phyloP scores from a whole-genome alignment of 345 rosid species.

The Arabidopsis arenosa region DNA sequence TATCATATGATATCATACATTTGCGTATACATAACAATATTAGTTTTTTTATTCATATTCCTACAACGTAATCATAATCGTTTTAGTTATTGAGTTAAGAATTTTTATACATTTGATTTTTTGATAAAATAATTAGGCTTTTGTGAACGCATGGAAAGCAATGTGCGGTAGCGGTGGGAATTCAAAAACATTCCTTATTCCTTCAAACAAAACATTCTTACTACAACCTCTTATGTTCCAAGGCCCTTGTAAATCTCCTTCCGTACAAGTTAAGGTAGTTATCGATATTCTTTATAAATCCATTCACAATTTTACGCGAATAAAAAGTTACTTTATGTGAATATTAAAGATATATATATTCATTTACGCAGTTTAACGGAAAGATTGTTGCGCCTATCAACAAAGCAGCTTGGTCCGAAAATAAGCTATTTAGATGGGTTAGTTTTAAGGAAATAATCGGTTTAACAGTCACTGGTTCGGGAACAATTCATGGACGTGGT shows the following conservation, averaged over 20 bases:
- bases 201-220: constrained; percentile 46
- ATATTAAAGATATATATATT: background rate
- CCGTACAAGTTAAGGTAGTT: constrained; percentile 45
- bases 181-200: constrained; percentile 34
- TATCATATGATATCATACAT: background rate
- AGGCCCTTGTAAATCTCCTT: constrained; percentile 58
- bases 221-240: constrained; percentile 50
- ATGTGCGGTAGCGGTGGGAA: constrained; percentile 39
- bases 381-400: constrained; percentile 23
- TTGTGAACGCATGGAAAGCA: constrained; percentile 52
- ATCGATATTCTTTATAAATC: background rate
- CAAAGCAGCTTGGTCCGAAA: constrained; percentile 27
- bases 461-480: constrained; percentile 21
- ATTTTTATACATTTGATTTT: background rate
- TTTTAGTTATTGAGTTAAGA: background rate
- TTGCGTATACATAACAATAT: background rate
- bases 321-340: background rate
- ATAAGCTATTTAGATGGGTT: background rate
- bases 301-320: background rate
- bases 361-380: constrained; percentile 22
- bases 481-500: constrained; percentile 39
- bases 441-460: background rate
- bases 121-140: constrained; percentile 41
- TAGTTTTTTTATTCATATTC: background rate
- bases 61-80: background rate